These are phyloP conservation scores for Solanum paucissectum DNA, from an alignment of 257 asterid genomes.

Conservation along the genomic window DNA sequence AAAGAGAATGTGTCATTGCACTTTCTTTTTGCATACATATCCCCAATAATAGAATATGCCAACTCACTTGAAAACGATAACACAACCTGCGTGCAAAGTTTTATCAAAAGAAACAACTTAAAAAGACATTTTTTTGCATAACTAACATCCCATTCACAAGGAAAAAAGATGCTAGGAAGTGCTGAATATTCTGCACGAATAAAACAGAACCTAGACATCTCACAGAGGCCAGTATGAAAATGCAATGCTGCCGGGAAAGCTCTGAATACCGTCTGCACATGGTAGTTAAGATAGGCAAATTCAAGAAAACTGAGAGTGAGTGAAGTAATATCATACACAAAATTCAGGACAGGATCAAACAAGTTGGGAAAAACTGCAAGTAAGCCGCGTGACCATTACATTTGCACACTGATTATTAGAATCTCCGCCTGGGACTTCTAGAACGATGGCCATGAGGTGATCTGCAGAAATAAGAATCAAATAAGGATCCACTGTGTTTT, in stretches of 20 bases:
- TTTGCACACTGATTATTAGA: slow-evolving; percentile 15
- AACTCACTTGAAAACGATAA: not conserved
- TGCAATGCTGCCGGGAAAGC: not conserved
- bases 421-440: slow-evolving; percentile 87
- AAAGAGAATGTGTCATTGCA: not conserved
- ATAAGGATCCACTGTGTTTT: not conserved
- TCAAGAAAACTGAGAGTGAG: not conserved
- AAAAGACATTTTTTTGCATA: not conserved
- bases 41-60: not conserved
- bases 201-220: not conserved
- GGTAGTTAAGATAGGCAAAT: not conserved
- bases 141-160: not conserved
- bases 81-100: not conserved
- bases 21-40: not conserved
- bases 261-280: not conserved
- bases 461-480: slow-evolving; percentile 26
- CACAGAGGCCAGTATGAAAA: not conserved
- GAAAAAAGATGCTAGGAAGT: not conserved
- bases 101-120: not conserved
- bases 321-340: not conserved
- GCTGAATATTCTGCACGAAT: too few relatives aligned
- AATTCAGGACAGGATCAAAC: not conserved
- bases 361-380: not conserved
- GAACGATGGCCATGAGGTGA: slow-evolving; percentile 84
- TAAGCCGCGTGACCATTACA: not conserved